A percentile compares a stretch with the other conserved stretches of the same genome.
phyloP scores from a whole-genome alignment of 2,329 filamentous ascomycete genomes.

The Aspergillus ochraceoroseus region DNA sequence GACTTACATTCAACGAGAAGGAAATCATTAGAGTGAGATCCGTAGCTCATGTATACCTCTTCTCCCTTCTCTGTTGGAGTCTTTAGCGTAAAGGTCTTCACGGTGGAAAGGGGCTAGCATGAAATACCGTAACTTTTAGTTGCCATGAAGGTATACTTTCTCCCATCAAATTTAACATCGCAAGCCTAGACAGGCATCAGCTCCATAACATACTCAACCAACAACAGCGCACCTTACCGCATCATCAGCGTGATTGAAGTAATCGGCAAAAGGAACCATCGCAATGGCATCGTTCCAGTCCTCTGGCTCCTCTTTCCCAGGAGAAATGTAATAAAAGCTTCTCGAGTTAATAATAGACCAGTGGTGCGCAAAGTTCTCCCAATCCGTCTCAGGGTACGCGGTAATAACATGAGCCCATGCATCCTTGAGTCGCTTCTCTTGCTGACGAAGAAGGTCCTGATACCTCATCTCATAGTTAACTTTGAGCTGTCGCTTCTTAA shows the following conservation, averaged over 20 bases:
- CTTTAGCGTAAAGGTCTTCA: not conserved
- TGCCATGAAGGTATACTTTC: slow-evolving; percentile 28
- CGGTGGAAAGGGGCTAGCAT: too few species aligned
- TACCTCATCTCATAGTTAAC: slow-evolving; percentile 30
- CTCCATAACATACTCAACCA: not conserved
- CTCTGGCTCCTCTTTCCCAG: slow-evolving; percentile 29
- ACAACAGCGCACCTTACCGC: slow-evolving; percentile 24
- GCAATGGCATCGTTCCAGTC: slow-evolving; percentile 40
- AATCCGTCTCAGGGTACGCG: slow-evolving; percentile 39
- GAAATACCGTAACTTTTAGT: slow-evolving; percentile 25
- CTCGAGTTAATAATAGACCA: slow-evolving; percentile 57
- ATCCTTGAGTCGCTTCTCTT: slow-evolving; percentile 50
- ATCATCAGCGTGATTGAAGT: slow-evolving; percentile 40
- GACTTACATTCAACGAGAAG: slow-evolving; percentile 36
- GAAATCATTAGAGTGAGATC: slow-evolving; percentile 37
- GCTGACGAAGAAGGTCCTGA: slow-evolving; percentile 44
- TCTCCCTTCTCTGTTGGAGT: slow-evolving; percentile 31
- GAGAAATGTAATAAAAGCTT: slow-evolving; percentile 54
- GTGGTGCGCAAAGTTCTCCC: slow-evolving; percentile 47
- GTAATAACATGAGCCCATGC: slow-evolving; percentile 48
- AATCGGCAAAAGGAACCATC: slow-evolving; percentile 41
- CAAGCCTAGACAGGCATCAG: slow-evolving; percentile 22
- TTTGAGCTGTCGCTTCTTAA: slow-evolving; percentile 21
- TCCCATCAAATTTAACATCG: slow-evolving; percentile 26
- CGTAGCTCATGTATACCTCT: slow-evolving; percentile 39